A percentile compares a stretch with the other conserved stretches of the same genome.
phyloP scores from a whole-genome alignment of 2,329 filamentous ascomycete genomes.

The Huntiella decipiens region DNA sequence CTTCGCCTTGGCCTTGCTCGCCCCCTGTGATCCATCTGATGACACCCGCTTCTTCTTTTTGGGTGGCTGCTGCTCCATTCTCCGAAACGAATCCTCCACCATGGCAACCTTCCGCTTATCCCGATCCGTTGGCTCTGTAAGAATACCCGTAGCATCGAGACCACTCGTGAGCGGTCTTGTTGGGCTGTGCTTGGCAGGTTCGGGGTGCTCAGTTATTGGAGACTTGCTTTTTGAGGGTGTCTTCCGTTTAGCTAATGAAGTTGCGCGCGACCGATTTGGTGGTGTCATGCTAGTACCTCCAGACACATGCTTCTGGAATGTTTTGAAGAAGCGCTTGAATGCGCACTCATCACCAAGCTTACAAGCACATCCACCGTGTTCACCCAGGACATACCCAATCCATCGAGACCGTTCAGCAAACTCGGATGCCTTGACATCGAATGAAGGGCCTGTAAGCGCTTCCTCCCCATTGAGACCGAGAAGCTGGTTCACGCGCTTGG shows the following conservation, averaged over 20 bases:
- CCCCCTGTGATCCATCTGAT: conserved; percentile 28
- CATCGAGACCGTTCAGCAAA: conserved; percentile 42
- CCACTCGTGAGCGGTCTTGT: conserved; percentile 27
- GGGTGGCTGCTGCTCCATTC: conserved; percentile 38
- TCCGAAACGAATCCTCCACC: conserved; percentile 44
- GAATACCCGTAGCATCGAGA: conserved; percentile 38
- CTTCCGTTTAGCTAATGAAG: too few species aligned
- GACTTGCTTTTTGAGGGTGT: conserved; percentile 46
- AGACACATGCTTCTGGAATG: conserved; percentile 36
- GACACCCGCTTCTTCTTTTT: conserved; percentile 42
- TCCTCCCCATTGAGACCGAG: conserved; percentile 46
- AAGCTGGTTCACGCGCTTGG: conserved; percentile 35
- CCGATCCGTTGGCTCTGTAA: conserved; percentile 45
- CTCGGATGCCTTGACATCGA: conserved; percentile 38
- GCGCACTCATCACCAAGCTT: conserved; percentile 42
- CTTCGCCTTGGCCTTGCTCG: conserved; percentile 14
- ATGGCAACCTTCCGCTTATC: conserved; percentile 49
- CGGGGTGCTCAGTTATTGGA: conserved; percentile 37
- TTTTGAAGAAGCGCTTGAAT: conserved; percentile 44
- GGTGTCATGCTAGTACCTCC: conserved; percentile 40
- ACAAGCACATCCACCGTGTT: conserved; percentile 66
- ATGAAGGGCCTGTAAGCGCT: conserved; percentile 25
- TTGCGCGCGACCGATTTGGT: conserved; percentile 41
- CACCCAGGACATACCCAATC: conserved; percentile 51
- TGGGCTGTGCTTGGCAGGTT: conserved; percentile 25